These are phyloP conservation scores for Centrapalus pauciflorus DNA, from an alignment of 129 eudicot species.

Conservation along the genomic window DNA sequence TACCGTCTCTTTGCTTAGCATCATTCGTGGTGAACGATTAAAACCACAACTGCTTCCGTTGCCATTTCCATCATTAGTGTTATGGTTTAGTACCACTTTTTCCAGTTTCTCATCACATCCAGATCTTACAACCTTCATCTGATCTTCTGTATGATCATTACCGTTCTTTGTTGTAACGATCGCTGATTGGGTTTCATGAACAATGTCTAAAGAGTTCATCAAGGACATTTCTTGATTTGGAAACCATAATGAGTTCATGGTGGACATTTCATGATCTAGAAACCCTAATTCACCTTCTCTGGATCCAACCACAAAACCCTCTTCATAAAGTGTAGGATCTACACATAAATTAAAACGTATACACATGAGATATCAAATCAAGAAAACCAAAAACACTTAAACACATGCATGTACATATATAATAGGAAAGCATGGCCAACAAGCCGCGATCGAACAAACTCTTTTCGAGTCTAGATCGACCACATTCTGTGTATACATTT, in stretches of 20 bases:
- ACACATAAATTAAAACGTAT: neutral
- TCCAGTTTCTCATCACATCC: neutral
- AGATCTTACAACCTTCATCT: neutral
- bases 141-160: neutral
- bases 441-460: too few species aligned
- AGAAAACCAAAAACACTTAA: neutral
- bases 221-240: conserved; percentile 16
- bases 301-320: neutral
- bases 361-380: conserved; percentile 1
- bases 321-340: conserved; percentile 16
- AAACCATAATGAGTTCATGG: neutral
- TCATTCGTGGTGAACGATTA: conserved; percentile 8
- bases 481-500: too few species aligned
- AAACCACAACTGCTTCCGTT: neutral
- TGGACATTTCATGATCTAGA: neutral
- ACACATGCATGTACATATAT: neutral
- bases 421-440: too few species aligned
- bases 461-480: neutral
- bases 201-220: conserved; percentile 12
- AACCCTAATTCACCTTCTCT: conserved; percentile 13
- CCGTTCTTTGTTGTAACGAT: neutral
- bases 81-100: neutral
- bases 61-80: neutral
- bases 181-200: conserved; percentile 10
- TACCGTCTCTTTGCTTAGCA: conserved; percentile 44